These are phyloP conservation scores for Trichophyton simii DNA, from an alignment of 2,329 filamentous ascomycete species.

Conservation along the genomic window DNA sequence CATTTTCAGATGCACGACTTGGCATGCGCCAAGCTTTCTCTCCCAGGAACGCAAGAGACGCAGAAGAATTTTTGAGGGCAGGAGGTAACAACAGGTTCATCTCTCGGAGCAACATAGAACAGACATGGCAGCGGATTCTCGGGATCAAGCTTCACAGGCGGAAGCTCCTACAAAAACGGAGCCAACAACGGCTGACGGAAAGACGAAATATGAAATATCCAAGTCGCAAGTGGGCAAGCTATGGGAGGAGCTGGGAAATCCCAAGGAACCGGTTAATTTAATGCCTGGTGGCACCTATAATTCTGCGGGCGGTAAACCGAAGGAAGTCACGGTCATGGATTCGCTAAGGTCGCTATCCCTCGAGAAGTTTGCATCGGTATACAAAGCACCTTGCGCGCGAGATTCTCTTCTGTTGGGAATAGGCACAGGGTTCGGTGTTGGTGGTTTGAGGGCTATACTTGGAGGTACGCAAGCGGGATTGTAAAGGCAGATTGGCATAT, in stretches of 20 bases:
- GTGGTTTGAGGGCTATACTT: constrained; percentile 59
- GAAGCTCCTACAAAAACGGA: constrained; percentile 5
- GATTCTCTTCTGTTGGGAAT: constrained; percentile 77
- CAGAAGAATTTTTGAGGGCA: background rate
- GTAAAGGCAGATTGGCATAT: background rate
- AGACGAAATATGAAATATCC: constrained; percentile 31
- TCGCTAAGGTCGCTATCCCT: constrained; percentile 36
- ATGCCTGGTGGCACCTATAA: constrained; percentile 46
- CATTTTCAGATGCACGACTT: background rate
- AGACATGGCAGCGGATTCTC: constrained; percentile 13
- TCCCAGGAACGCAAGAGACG: background rate
- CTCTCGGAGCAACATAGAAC: background rate
- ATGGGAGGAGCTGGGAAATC: constrained; percentile 37
- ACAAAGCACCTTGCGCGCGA: constrained; percentile 71
- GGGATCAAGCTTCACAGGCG: constrained; percentile 8
- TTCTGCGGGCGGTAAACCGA: constrained; percentile 46
- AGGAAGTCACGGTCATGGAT: constrained; percentile 31
- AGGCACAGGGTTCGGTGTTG: constrained; percentile 61
- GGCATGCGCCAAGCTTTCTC: background rate
- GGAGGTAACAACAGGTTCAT: background rate
- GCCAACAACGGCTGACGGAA: constrained; percentile 17
- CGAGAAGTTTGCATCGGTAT: constrained; percentile 48
- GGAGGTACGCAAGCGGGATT: constrained; percentile 45
- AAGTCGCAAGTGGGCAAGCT: constrained; percentile 37
- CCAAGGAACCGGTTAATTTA: constrained; percentile 40